A percentile compares a stretch with the other conserved stretches of the same genome.
phyloP scores from a whole-genome alignment of 1,139 yeast genomes.

The Saccharomyces hybrid region DNA sequence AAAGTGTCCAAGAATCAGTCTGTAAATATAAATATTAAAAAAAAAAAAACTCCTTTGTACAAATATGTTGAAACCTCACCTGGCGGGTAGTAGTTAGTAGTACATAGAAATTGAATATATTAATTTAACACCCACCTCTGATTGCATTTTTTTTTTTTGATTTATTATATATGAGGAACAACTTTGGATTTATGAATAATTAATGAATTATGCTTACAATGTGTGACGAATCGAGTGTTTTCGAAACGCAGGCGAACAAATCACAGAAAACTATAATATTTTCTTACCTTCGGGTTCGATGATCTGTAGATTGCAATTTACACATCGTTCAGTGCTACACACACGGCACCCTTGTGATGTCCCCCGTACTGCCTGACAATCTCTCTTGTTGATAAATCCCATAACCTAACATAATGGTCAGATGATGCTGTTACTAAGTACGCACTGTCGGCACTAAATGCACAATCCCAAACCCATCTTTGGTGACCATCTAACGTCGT shows the following conservation, averaged over 20 bases:
- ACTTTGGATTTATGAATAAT: no score
- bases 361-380: slow-evolving; percentile 82
- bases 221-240: no score
- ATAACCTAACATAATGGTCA: slow-evolving; percentile 88
- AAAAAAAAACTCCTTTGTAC: no score
- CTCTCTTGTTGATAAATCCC: slow-evolving; percentile 96
- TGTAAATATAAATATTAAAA: neutral
- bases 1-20: neutral
- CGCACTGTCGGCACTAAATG: slow-evolving; percentile 96
- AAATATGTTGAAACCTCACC: no score
- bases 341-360: slow-evolving; percentile 93
- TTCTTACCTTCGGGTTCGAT: neutral
- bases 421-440: slow-evolving; percentile 94
- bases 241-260: neutral
- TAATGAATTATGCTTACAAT: no score
- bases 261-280: neutral
- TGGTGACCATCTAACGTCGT: slow-evolving; percentile 90
- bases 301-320: slow-evolving; percentile 21
- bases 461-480: slow-evolving; percentile 99
- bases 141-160: no score
- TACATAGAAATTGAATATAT: no score
- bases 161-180: no score
- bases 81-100: neutral
- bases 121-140: no score
- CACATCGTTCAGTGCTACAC: slow-evolving; percentile 93